These are phyloP conservation scores for Curvularia spicifera DNA, from an alignment of 2,329 filamentous ascomycete species.

Conservation along the genomic window DNA sequence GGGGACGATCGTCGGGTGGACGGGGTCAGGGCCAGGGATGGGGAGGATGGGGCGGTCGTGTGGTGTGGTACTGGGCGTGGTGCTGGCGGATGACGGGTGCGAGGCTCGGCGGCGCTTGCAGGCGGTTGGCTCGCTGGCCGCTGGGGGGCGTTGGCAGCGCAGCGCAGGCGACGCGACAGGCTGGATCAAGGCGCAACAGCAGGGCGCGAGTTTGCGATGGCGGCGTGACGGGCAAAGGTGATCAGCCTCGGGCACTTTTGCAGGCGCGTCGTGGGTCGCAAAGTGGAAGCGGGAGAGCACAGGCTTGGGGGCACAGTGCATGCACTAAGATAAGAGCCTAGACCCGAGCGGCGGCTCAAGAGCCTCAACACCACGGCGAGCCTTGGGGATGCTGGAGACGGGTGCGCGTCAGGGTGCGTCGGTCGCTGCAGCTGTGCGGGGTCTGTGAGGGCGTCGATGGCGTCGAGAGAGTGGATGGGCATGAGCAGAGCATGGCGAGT, in stretches of 20 bases:
- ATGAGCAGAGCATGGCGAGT: too few species aligned
- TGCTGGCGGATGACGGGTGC: constrained; percentile 28
- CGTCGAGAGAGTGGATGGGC: too few species aligned
- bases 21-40: constrained; percentile 24
- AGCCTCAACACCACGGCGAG: constrained; percentile 22
- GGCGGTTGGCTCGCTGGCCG: neutral
- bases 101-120: constrained; percentile 19
- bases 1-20: constrained; percentile 19
- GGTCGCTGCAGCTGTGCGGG: too few species aligned
- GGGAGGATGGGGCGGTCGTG: constrained; percentile 16
- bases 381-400: constrained; percentile 4
- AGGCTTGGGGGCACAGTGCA: constrained; percentile 19
- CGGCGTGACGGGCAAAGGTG: constrained; percentile 21
- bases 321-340: constrained; percentile 30
- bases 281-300: constrained; percentile 20
- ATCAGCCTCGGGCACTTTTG: constrained; percentile 27
- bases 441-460: too few species aligned
- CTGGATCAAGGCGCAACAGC: constrained; percentile 9
- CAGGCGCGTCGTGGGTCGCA: constrained; percentile 30
- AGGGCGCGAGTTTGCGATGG: constrained; percentile 9
- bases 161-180: constrained; percentile 14
- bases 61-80: constrained; percentile 22
- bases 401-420: neutral
- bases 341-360: constrained; percentile 12
- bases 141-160: neutral